Evolutionary conservation across 2,329 filamentous ascomycete genomes (phyloP).

Genomic region (Magnaporthales sp.): DNA sequence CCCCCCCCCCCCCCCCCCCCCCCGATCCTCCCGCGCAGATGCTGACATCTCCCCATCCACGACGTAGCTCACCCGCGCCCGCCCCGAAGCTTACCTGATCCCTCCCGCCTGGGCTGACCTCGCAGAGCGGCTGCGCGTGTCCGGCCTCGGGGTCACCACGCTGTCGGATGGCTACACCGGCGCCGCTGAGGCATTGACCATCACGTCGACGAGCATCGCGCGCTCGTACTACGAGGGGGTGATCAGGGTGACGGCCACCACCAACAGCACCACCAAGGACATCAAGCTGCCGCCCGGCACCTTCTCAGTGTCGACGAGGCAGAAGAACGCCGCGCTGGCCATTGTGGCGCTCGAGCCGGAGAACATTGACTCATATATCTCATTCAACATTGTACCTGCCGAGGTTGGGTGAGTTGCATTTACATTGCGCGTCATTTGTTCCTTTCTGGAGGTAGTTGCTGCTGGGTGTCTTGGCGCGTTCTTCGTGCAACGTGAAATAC

Average conservation of each 20-base stretch:
- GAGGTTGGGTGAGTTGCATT: background rate
- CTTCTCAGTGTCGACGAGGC: background rate
- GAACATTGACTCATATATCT: constrained; percentile 1
- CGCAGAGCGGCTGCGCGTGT: background rate
- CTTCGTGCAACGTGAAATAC: background rate
- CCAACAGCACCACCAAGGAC: background rate
- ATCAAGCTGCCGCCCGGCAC: background rate
- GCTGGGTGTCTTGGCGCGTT: background rate
- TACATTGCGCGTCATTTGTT: background rate
- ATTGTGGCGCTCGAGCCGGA: constrained; percentile 1
- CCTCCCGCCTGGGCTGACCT: constrained; percentile 1
- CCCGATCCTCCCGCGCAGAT: background rate
- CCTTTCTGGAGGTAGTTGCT: background rate
- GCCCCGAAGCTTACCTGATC: constrained; percentile 1
- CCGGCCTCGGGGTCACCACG: background rate
- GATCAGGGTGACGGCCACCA: background rate
- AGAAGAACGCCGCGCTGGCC: constrained; percentile 1
- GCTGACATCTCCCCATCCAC: background rate
- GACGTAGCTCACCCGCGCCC: background rate
- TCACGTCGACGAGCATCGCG: background rate
- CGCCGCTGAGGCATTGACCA: constrained; percentile 1
- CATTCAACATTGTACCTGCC: constrained; percentile 1
- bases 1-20: background rate
- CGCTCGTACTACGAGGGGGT: constrained; percentile 1
- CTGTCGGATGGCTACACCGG: background rate